Evolutionary conservation across 2,329 filamentous ascomycete species (phyloP).

Genomic region (Paradendryphiella salina): DNA sequence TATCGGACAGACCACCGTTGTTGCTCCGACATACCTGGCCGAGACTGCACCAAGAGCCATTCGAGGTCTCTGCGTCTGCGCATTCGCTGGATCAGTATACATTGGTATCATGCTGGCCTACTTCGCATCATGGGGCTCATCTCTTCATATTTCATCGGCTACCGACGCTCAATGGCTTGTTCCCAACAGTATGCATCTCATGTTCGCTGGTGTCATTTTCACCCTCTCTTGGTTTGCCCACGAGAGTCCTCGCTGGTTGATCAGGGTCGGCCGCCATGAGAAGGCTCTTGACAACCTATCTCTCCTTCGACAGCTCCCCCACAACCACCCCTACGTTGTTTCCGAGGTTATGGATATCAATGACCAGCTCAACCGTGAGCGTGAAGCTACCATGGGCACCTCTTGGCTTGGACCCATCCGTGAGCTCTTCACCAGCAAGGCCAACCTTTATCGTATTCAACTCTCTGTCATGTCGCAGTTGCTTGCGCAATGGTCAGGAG

Average conservation of each 20-base stretch:
- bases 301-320: slow-evolving; percentile 61
- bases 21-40: slow-evolving; percentile 72
- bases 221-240: slow-evolving; percentile 68
- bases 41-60: slow-evolving; percentile 71
- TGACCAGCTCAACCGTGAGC: slow-evolving; percentile 67
- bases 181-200: slow-evolving; percentile 75
- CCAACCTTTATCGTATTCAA: slow-evolving; percentile 74
- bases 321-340: slow-evolving; percentile 63
- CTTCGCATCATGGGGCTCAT: slow-evolving; percentile 65
- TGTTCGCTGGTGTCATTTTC: slow-evolving; percentile 74
- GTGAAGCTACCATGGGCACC: slow-evolving; percentile 69
- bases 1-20: slow-evolving; percentile 68
- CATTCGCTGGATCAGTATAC: slow-evolving; percentile 73
- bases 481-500: slow-evolving; percentile 73
- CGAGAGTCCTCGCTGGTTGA: slow-evolving; percentile 71
- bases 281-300: slow-evolving; percentile 61
- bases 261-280: slow-evolving; percentile 65
- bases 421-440: slow-evolving; percentile 68
- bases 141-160: slow-evolving; percentile 55
- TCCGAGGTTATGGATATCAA: slow-evolving; percentile 67
- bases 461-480: slow-evolving; percentile 70
- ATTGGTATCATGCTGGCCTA: slow-evolving; percentile 78
- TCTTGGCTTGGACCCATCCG: slow-evolving; percentile 67
- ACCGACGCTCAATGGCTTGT: slow-evolving; percentile 60
- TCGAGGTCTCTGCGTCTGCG: slow-evolving; percentile 72